Conservation (phyloP, 495 filamentous ascomycete species). For the Talaromyces trachyspermus region DNA sequence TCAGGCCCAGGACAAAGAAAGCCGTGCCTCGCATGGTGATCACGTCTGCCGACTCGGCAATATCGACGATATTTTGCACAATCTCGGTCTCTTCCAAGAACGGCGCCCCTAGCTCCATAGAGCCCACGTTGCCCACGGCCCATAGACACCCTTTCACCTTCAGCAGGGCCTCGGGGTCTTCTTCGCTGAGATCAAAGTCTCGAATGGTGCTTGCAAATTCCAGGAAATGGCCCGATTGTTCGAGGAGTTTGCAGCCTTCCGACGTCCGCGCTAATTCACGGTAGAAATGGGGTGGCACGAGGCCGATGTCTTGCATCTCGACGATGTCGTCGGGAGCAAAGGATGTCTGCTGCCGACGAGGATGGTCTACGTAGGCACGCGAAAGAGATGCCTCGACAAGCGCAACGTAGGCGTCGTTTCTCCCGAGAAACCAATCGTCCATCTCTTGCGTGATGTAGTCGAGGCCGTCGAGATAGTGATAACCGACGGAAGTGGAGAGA, state of each 20-base stretch:
- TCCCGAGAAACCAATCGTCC: conserved; percentile 97
- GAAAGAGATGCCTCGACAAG: conserved; percentile 96
- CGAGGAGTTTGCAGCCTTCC: conserved; percentile 83
- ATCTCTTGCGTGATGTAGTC: conserved; percentile 99
- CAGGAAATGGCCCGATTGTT: conserved; percentile 90
- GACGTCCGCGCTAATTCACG: conserved; percentile 85
- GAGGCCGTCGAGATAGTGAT: conserved; percentile 92
- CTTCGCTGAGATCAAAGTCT: conserved; percentile 71
- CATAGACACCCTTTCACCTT: conserved; percentile 97
- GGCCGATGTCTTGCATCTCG: conserved; percentile 52
- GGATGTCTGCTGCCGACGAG: conserved; percentile 26
- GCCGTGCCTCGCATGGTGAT: conserved; percentile 91
- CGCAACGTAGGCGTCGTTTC: conserved; percentile 89
- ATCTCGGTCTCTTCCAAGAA: conserved; percentile 87
- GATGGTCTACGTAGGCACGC: conserved; percentile 65
- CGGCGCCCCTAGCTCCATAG: conserved; percentile 92
- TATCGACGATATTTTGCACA: conserved; percentile 72
- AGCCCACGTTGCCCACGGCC: conserved; percentile 96
- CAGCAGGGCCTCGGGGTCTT: conserved; percentile 79
- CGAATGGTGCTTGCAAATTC: conserved; percentile 85
- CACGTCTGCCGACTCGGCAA: conserved; percentile 79
- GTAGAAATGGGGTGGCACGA: conserved; percentile 94
- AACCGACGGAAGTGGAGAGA: conserved; percentile 88
- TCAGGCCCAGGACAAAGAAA: conserved; percentile 89
- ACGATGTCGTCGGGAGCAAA: conserved; percentile 47